Conservation (phyloP, 805 yeast genomes). For the Pichia kluyveri region DNA sequence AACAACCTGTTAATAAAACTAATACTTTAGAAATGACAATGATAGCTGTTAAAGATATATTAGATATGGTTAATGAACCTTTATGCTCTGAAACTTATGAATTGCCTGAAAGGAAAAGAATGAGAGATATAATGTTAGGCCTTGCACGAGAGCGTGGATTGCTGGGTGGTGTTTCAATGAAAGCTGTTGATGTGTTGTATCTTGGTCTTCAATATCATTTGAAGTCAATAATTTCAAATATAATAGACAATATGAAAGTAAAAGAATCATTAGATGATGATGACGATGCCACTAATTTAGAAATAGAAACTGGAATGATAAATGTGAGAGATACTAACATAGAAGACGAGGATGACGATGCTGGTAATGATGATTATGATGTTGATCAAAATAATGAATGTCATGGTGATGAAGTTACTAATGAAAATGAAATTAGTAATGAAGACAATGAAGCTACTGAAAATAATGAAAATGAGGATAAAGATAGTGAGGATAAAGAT, state of each 20-base stretch:
- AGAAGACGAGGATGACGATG: not conserved
- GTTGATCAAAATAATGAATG: too few relatives aligned
- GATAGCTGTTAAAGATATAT: conserved; percentile 89
- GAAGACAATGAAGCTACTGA: not conserved
- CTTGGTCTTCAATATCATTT: conserved; percentile 80
- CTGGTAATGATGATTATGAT: conserved; percentile 4
- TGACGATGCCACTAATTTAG: not conserved
- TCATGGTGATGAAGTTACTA: too few relatives aligned
- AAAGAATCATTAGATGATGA: conserved; percentile 25
- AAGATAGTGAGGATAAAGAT: not conserved
- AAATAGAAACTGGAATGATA: too few relatives aligned
- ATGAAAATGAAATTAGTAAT: not conserved
- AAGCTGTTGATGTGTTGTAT: conserved; percentile 65
- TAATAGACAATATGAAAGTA: conserved; percentile 63
- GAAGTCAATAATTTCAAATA: conserved; percentile 62
- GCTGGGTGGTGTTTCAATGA: conserved; percentile 69
- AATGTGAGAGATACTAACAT: too few relatives aligned
- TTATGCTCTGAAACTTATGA: conserved; percentile 70
- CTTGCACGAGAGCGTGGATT: conserved; percentile 86
- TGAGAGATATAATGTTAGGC: conserved; percentile 66
- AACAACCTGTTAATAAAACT: not conserved
- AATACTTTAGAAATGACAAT: conserved; percentile 35
- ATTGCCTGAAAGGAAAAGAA: conserved; percentile 67
- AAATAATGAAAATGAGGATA: not conserved
- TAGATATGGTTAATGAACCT: conserved; percentile 77